A percentile compares a stretch with the other conserved stretches of the same genome.
Evolutionary conservation across 1,139 yeast genomes (phyloP).

Genomic region (Saccharomycopsis phalli): DNA sequence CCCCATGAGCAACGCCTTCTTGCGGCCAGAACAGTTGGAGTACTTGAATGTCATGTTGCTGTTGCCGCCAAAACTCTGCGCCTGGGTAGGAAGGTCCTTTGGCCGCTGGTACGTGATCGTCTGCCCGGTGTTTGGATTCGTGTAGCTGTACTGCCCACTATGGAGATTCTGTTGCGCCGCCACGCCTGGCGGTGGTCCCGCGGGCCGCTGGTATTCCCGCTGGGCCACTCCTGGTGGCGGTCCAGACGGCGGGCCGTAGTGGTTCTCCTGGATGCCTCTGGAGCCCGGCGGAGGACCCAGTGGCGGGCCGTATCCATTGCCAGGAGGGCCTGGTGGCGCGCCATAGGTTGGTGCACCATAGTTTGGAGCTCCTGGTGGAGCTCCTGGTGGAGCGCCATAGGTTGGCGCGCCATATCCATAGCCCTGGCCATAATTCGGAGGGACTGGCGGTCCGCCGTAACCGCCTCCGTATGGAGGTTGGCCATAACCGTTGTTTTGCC

Average conservation of each 20-base stretch:
- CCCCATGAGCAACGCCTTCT: conserved; percentile 65
- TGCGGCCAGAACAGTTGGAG: conserved; percentile 52
- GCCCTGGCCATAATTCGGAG: neutral
- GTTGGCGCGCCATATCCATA: conserved; percentile 1
- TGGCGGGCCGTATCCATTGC: conserved; percentile 1
- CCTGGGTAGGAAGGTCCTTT: conserved; percentile 26
- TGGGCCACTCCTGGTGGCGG: neutral
- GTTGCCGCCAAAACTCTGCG: conserved; percentile 29
- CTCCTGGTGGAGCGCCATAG: neutral
- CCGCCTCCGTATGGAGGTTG: conserved; percentile 1
- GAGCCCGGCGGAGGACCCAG: conserved; percentile 18
- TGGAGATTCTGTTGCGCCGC: conserved; percentile 4
- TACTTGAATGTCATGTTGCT: conserved; percentile 34
- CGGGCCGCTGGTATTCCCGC: conserved; percentile 11
- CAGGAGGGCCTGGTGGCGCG: neutral
- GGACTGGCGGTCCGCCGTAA: neutral
- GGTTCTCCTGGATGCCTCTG: neutral
- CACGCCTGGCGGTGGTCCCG: conserved; percentile 16
- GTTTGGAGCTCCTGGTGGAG: neutral
- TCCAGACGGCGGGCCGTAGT: conserved; percentile 5
- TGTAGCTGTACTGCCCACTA: neutral
- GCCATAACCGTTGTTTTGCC: conserved; percentile 5
- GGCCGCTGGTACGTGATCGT: conserved; percentile 1
- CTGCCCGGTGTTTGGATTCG: conserved; percentile 5
- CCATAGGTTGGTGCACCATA: neutral